Conservation (phyloP, 2,329 filamentous ascomycete genomes). For the Lachnellula cervina region DNA sequence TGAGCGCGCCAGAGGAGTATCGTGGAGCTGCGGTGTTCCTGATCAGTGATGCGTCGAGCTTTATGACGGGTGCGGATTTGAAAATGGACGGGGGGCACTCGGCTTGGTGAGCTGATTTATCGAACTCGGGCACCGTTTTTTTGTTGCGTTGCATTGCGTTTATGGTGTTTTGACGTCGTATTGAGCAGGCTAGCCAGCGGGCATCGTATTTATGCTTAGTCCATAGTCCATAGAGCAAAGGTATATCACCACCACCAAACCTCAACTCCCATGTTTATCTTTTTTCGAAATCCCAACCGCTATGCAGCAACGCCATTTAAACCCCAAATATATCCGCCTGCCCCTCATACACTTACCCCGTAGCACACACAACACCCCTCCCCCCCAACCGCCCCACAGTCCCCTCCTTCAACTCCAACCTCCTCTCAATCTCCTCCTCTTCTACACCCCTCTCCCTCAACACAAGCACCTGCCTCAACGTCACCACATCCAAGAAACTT, state of each 20-base stretch:
- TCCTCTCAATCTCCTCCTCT: slow-evolving; percentile 32
- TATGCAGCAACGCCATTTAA: not conserved
- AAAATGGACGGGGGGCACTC: slow-evolving; percentile 32
- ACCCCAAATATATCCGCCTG: too few relatives aligned
- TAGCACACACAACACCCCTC: slow-evolving; percentile 19
- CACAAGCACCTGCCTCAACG: slow-evolving; percentile 43
- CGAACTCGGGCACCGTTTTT: not conserved
- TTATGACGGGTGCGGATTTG: slow-evolving; percentile 55
- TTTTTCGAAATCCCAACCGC: not conserved
- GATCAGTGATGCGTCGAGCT: slow-evolving; percentile 61
- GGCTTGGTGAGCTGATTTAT: slow-evolving; percentile 45
- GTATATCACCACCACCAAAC: not conserved
- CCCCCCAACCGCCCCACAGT: slow-evolving; percentile 33
- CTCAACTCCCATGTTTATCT: not conserved
- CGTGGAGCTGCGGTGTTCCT: slow-evolving; percentile 66
- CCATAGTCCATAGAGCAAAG: not conserved
- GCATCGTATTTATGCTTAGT: not conserved
- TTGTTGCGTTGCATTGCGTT: not conserved
- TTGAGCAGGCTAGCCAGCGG: not conserved
- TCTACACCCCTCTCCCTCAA: slow-evolving; percentile 35
- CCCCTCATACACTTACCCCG: not conserved
- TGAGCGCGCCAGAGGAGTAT: slow-evolving; percentile 66
- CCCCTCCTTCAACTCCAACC: slow-evolving; percentile 40
- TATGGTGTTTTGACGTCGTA: not conserved
- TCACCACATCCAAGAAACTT: slow-evolving; percentile 44